A percentile compares a stretch with the other conserved stretches of the same genome.
Conservation (phyloP, 2,329 filamentous ascomycete genomes). For the Colletotrichum camelliae region DNA sequence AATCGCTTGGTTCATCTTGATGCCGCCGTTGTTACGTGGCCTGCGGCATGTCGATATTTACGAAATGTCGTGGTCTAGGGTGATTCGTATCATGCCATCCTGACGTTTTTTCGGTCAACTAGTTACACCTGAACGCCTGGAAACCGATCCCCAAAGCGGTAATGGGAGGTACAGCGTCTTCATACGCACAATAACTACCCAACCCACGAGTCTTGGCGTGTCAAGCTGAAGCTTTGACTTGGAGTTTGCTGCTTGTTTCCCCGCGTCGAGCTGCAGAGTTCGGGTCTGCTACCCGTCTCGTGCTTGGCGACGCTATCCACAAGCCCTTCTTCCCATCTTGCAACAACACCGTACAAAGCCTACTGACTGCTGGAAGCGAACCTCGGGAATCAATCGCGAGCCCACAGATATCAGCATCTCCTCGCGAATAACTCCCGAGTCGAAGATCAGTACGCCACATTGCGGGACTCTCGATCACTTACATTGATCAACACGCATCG, state of each 20-base stretch:
- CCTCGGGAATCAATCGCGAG: not conserved
- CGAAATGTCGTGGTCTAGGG: not conserved
- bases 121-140: not conserved
- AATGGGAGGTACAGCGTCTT: not conserved
- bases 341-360: rapidly evolving
- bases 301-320: not conserved
- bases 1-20: not conserved
- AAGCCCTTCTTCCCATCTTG: not conserved
- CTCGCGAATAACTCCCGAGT: not conserved
- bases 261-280: not conserved
- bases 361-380: not conserved
- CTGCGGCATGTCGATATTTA: not conserved
- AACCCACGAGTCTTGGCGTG: not conserved
- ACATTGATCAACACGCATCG: not conserved
- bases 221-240: not conserved
- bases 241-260: not conserved
- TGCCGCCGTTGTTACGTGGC: not conserved
- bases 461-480: not conserved
- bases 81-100: not conserved
- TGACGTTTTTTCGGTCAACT: not conserved
- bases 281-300: not conserved
- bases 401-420: not conserved
- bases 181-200: not conserved
- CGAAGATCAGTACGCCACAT: not conserved
- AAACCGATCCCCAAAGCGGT: not conserved